phyloP scores from a whole-genome alignment of 2,329 filamentous ascomycete species.

The Verticillium tricorpus region DNA sequence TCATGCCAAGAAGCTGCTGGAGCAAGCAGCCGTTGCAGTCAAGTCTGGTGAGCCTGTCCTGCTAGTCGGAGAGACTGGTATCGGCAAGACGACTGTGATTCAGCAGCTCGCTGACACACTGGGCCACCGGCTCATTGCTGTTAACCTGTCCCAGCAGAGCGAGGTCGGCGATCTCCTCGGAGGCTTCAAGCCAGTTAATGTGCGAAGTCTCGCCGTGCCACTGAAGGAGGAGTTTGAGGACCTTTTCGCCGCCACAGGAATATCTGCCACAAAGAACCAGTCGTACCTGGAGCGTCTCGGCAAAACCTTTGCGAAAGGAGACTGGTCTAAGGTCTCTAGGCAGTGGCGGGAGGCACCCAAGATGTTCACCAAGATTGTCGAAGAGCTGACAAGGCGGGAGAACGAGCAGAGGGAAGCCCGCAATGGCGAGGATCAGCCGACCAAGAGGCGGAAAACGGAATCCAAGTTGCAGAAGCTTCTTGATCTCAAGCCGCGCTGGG shows the following conservation, averaged over 20 bases:
- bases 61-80: constrained; percentile 97
- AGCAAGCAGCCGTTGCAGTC: constrained; percentile 81
- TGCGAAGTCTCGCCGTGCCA: constrained; percentile 80
- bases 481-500: constrained; percentile 66
- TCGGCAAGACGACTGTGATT: constrained; percentile 94
- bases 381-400: constrained; percentile 44
- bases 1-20: constrained; percentile 78
- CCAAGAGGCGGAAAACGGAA: constrained; percentile 64
- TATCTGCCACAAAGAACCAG: constrained; percentile 82
- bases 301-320: constrained; percentile 73
- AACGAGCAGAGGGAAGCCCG: constrained; percentile 27
- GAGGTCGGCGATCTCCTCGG: constrained; percentile 94
- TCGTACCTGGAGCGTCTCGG: constrained; percentile 77
- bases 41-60: constrained; percentile 83
- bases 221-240: constrained; percentile 92
- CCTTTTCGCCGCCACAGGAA: constrained; percentile 77
- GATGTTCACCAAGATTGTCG: constrained; percentile 73
- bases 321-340: constrained; percentile 83
- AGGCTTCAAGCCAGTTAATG: constrained; percentile 93
- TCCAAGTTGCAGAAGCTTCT: constrained; percentile 62
- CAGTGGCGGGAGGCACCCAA: constrained; percentile 86
- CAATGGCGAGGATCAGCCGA: constrained; percentile 47
- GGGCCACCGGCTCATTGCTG: constrained; percentile 81
- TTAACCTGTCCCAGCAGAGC: constrained; percentile 97
- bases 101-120: constrained; percentile 85